Evolutionary conservation across 2,329 filamentous ascomycete species (phyloP).

Genomic region (Paramyrothecium sp.): DNA sequence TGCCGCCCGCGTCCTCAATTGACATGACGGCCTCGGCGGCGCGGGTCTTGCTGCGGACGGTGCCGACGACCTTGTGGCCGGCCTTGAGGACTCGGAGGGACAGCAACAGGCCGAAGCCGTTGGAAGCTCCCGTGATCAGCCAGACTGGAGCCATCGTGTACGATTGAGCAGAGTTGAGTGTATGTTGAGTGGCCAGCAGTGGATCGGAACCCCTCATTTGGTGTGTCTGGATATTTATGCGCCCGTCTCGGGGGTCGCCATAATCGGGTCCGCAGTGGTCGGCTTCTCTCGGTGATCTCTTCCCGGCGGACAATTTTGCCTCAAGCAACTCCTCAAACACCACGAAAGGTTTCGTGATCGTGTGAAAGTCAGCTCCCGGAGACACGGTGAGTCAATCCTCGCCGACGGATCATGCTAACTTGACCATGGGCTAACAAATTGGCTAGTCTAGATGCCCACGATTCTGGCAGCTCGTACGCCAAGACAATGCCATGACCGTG

Average conservation of each 20-base stretch:
- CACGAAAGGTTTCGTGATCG: no score
- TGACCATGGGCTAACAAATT: no score
- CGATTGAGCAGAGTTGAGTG: neutral
- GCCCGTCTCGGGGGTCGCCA: neutral
- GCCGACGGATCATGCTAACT: no score
- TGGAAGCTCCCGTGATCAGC: conserved; percentile 21
- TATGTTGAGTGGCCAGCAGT: neutral
- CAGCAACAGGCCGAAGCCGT: conserved; percentile 18
- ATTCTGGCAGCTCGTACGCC: no score
- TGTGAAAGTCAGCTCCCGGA: no score
- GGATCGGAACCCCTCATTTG: neutral
- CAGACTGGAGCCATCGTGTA: conserved; percentile 13
- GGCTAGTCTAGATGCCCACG: no score
- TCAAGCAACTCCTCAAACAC: no score
- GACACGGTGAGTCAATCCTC: no score
- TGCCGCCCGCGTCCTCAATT: conserved; percentile 21
- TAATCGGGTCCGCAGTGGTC: neutral
- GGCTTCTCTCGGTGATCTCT: neutral
- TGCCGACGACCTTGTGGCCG: conserved; percentile 17
- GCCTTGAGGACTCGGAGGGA: conserved; percentile 14
- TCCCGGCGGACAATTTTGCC: no score
- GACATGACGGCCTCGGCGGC: conserved; percentile 14
- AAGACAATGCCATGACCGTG: no score
- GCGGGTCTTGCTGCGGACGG: conserved; percentile 12
- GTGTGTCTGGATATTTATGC: neutral